phyloP scores from a whole-genome alignment of 164 flowering plant genomes.

The Dillenia suffruticosa region DNA sequence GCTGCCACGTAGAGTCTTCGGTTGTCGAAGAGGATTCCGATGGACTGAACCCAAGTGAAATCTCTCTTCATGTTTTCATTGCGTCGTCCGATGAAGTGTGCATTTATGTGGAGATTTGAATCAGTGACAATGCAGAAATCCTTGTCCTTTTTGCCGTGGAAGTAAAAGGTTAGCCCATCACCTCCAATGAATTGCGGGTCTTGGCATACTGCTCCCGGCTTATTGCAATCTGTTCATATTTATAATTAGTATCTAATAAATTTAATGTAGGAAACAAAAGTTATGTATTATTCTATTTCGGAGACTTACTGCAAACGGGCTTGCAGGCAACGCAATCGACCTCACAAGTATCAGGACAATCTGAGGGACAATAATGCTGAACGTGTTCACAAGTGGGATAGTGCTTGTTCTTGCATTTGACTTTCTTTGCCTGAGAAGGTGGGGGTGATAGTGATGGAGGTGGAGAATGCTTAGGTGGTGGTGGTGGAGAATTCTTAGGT shows the following conservation, averaged over 20 bases:
- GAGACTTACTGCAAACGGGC: slow-evolving; percentile 18
- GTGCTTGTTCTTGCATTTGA: slow-evolving; percentile 17
- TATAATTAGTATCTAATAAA: background rate
- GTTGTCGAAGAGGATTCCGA: slow-evolving; percentile 14
- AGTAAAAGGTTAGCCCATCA: slow-evolving; percentile 31
- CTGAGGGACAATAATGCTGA: too few relatives aligned
- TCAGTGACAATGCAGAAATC: slow-evolving; percentile 30
- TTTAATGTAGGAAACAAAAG: background rate
- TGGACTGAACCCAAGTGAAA: slow-evolving; percentile 28
- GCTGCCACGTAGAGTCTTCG: slow-evolving; percentile 17
- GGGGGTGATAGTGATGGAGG: background rate
- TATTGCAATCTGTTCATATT: slow-evolving; percentile 15
- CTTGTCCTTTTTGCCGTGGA: slow-evolving; percentile 26
- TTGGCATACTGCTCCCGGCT: slow-evolving; percentile 23
- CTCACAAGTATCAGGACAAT: slow-evolving; percentile 9
- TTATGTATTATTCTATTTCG: too few relatives aligned
- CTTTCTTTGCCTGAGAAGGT: slow-evolving; percentile 10
- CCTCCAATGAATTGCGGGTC: slow-evolving; percentile 34
- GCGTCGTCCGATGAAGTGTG: slow-evolving; percentile 28
- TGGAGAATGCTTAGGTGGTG: background rate
- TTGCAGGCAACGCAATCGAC: slow-evolving; percentile 15
- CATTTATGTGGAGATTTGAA: slow-evolving; percentile 28
- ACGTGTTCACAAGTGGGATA: slow-evolving; percentile 4
- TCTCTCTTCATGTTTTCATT: slow-evolving; percentile 13
- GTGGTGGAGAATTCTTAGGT: background rate